These are phyloP conservation scores for Kodamaea neixiangensis DNA, from an alignment of 805 yeast species.

Conservation along the genomic window DNA sequence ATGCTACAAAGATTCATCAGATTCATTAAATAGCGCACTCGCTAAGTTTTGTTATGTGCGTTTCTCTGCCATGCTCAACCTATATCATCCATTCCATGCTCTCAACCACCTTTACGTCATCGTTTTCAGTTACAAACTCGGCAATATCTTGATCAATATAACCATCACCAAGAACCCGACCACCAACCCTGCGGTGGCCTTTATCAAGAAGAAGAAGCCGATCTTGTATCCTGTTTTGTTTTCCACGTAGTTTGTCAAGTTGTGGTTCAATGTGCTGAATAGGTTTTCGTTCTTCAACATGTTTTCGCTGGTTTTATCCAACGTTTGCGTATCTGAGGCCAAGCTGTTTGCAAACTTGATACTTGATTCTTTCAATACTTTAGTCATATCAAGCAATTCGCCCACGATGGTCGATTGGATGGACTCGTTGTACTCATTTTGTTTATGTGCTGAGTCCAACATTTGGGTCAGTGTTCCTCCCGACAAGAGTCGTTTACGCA, in stretches of 20 bases:
- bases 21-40: too few relatives aligned
- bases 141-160: constrained; percentile 39
- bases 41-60: too few relatives aligned
- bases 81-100: not conserved
- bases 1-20: too few relatives aligned
- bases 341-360: constrained; percentile 31
- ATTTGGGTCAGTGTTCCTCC: constrained; percentile 21
- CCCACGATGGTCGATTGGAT: constrained; percentile 50
- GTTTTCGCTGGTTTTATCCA: constrained; percentile 37
- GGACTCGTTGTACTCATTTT: constrained; percentile 42
- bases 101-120: not conserved
- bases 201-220: constrained; percentile 38
- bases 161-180: constrained; percentile 33
- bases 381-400: constrained; percentile 51
- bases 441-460: constrained; percentile 12
- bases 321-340: constrained; percentile 29
- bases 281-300: constrained; percentile 32
- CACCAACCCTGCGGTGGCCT: constrained; percentile 28
- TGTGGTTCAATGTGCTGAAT: constrained; percentile 34
- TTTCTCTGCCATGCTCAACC: not conserved
- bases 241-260: constrained; percentile 37
- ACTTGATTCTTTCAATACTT: constrained; percentile 47
- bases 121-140: constrained; percentile 13
- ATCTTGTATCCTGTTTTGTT: constrained; percentile 45
- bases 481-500: constrained; percentile 27